Base-by-base conservation (phyloP, 73 alveolate species). In the Loxodes magnus region DNA sequence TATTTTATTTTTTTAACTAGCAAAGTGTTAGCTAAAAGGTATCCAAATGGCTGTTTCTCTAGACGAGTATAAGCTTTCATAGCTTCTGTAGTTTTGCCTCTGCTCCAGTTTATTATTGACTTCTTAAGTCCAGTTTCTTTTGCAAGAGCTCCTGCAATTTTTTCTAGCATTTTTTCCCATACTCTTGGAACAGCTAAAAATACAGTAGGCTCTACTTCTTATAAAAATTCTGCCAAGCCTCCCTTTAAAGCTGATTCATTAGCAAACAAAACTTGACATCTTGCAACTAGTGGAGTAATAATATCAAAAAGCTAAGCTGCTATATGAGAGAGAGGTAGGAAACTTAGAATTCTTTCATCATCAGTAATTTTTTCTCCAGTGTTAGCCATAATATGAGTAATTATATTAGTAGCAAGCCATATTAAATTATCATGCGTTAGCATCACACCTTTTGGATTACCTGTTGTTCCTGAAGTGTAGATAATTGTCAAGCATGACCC, bases 391-490 rank as follows among this genome's bases (percentile, higher is more conserved):
- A 35, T 9, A 31, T 4, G 23, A 21, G 42, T 55, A 43, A 4
- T 42, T 55, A 21, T 16, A 19, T 10, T 14, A 28, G 15, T 25
- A 37, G 10, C 5, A 48, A 30, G 29, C 19, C 38, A 68, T 39
- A 35, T 23, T 43, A 69, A 37, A 43, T 74, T 74, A 44, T 81
- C 94, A 51, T 81, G 88, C 12, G 85, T 60, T 0, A 81, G 71
- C 88, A 81, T 74, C 22, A 81, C 94, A 20, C 94, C 94, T 41
- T 74, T 74, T 6, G 88, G 87, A 55, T 43, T 53, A 10, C 94
- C 94, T 24, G 94, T 81, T 17, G 94, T 81, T 52, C 94, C 94
- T n/a, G 82, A 58, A 9, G 94, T 81, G 66, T 81, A 81, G 25
- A 79, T 80, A 14, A 79, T 35, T 14, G 79, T 74, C 23, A 64